Conservation (phyloP, 2,329 filamentous ascomycete species). For the Rachicladosporium sp. region DNA sequence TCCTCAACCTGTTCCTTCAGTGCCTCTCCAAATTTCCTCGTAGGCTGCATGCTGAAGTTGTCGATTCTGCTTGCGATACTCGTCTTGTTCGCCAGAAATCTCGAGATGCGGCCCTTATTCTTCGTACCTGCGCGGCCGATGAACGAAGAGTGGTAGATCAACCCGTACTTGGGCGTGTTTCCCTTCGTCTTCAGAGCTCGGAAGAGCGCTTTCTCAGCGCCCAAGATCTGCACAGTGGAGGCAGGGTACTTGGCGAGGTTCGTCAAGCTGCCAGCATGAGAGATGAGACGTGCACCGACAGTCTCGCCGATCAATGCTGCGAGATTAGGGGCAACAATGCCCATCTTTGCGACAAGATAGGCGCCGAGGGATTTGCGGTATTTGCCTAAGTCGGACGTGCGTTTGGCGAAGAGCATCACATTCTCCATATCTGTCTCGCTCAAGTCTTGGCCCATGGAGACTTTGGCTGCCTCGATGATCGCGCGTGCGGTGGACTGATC, state of each 20-base stretch:
- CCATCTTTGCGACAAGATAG: constrained; percentile 90
- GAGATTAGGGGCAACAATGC: constrained; percentile 83
- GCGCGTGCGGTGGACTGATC: constrained; percentile 82
- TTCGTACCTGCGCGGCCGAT: constrained; percentile 81
- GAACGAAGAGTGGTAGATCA: constrained; percentile 95
- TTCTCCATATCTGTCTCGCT: constrained; percentile 77
- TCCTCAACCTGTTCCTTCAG: constrained; percentile 91
- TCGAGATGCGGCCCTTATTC: constrained; percentile 95
- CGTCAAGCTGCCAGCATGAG: constrained; percentile 89
- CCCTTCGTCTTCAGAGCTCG: constrained; percentile 98
- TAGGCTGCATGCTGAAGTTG: constrained; percentile 92
- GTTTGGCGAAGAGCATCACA: constrained; percentile 70
- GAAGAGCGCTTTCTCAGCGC: constrained; percentile 96
- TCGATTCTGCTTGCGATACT: constrained; percentile 94
- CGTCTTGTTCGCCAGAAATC: constrained; percentile 98
- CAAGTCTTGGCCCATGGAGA: constrained; percentile 94
- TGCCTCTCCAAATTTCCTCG: constrained; percentile 81
- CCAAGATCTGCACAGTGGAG: constrained; percentile 94
- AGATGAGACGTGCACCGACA: constrained; percentile 89
- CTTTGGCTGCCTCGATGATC: constrained; percentile 85
- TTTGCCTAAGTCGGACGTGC: constrained; percentile 72
- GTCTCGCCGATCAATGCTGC: constrained; percentile 85
- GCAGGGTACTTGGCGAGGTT: constrained; percentile 96
- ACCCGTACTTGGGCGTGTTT: constrained; percentile 95
- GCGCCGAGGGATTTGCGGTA: constrained; percentile 74